A percentile compares a stretch with the other conserved stretches of the same genome.
phyloP scores from a whole-genome alignment of 441 rosid species.

The Heliophila coronopifolia region DNA sequence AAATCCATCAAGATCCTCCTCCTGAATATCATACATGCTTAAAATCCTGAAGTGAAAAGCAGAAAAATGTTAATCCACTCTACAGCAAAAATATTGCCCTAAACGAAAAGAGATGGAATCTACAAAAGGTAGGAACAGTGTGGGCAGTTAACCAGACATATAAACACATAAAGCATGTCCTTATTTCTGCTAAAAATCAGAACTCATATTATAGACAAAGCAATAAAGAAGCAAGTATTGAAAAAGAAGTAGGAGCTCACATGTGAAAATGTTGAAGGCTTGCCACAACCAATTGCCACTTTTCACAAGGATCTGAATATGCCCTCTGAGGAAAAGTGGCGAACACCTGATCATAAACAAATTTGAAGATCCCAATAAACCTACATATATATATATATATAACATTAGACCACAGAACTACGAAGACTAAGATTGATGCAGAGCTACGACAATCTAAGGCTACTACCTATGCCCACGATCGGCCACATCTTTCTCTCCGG shows the following conservation, averaged over 20 bases:
- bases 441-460: slow-evolving; percentile 20
- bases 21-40: slow-evolving; percentile 73
- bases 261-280: slow-evolving; percentile 94
- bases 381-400: slow-evolving; percentile 42
- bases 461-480: slow-evolving; percentile 90
- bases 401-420: slow-evolving; percentile 21
- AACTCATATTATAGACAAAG: background rate
- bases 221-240: background rate
- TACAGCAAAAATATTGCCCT: background rate
- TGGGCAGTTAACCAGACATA: background rate
- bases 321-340: slow-evolving; percentile 97
- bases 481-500: slow-evolving; percentile 76
- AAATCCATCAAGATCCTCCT: slow-evolving; percentile 68
- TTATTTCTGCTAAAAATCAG: background rate
- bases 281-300: slow-evolving; percentile 89
- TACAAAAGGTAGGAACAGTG: background rate
- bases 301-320: slow-evolving; percentile 87
- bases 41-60: slow-evolving; percentile 56
- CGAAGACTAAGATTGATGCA: slow-evolving; percentile 19
- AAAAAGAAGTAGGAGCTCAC: slow-evolving; percentile 37
- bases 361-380: slow-evolving; percentile 87
- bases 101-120: background rate
- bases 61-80: slow-evolving; percentile 9
- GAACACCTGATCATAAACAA: slow-evolving; percentile 84
- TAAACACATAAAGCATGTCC: slow-evolving; percentile 12